Percentiles rank a stretch among this genome's conserved stretches.
These are phyloP conservation scores for Vaccinium corymbosum DNA, from an alignment of 148 eudicot genomes.

Conservation along the genomic window DNA sequence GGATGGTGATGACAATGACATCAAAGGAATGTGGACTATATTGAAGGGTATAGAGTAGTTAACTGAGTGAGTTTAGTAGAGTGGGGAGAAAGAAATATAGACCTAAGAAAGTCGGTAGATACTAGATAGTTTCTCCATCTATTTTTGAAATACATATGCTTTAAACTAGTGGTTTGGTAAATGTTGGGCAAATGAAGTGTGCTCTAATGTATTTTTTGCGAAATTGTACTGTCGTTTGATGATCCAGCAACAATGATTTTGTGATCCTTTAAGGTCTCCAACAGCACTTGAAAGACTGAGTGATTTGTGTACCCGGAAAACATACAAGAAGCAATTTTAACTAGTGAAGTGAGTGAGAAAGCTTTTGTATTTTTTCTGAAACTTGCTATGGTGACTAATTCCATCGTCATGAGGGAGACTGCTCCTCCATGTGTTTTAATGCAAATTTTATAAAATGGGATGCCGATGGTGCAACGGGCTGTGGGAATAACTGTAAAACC, in stretches of 20 bases:
- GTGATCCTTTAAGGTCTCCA: neutral
- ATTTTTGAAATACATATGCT: neutral
- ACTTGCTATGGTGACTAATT: neutral
- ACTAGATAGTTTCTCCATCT: neutral
- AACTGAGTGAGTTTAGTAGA: neutral
- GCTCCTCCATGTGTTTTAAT: neutral
- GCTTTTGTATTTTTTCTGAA: neutral
- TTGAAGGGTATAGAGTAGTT: neutral
- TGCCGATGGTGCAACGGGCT: no score
- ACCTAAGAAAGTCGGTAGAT: neutral
- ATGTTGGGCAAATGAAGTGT: neutral
- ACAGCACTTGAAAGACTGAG: neutral
- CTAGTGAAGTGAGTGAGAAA: neutral
- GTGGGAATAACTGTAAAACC: no score
- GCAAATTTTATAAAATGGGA: neutral
- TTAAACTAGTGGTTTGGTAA: slow-evolving; percentile 1
- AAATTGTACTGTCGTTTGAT: neutral
- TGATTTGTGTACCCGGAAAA: neutral
- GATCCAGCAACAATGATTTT: neutral
- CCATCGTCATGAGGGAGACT: neutral
- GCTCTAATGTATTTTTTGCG: neutral
- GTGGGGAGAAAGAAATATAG: neutral
- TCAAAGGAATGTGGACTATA: neutral
- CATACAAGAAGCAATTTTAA: neutral
- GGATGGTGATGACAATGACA: slow-evolving; percentile 27